phyloP scores from a whole-genome alignment of 352 stramenopile species.

The Pilasporangium apinafurcum region DNA sequence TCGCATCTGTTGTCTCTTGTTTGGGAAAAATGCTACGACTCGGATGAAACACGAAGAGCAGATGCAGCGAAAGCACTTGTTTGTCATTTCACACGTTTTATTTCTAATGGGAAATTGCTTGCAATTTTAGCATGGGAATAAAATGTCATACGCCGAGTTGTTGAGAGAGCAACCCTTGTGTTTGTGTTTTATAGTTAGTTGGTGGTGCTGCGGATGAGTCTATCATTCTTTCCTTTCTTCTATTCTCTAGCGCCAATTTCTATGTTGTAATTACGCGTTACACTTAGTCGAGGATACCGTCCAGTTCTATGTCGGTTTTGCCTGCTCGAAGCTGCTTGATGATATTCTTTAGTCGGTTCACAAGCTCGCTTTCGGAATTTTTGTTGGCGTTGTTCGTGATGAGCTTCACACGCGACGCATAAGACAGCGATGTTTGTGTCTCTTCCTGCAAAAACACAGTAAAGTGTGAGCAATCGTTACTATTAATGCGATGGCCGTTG shows the following conservation, averaged over 20 bases:
- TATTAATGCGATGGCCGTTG: slow-evolving; percentile 2
- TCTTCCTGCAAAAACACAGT: slow-evolving; percentile 37
- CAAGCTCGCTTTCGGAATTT: slow-evolving; percentile 77
- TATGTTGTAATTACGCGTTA: neutral
- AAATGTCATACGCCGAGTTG: slow-evolving; percentile 79
- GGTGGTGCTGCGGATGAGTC: too few species aligned
- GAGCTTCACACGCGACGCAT: slow-evolving; percentile 82
- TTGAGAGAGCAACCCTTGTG: slow-evolving; percentile 47
- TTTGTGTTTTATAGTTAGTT: slow-evolving; percentile 6
- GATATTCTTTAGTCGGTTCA: slow-evolving; percentile 76
- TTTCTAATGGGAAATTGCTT: slow-evolving; percentile 15
- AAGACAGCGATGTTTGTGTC: slow-evolving; percentile 77
- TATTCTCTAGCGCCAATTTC: neutral
- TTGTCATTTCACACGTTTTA: too few species aligned
- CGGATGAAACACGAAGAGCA: slow-evolving; percentile 8
- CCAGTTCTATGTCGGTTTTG: slow-evolving; percentile 61
- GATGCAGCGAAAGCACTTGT: too few species aligned
- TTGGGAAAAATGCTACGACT: neutral
- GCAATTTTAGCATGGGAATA: slow-evolving; percentile 28
- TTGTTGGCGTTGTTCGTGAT: slow-evolving; percentile 88
- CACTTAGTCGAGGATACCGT: slow-evolving; percentile 45
- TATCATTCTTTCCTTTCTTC: slow-evolving; percentile 7
- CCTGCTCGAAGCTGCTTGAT: slow-evolving; percentile 73
- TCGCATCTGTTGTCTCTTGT: neutral
- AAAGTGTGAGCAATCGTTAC: neutral